Base-by-base conservation (phyloP, 257 asterid genomes). In the Solanum ossicruentum region DNA sequence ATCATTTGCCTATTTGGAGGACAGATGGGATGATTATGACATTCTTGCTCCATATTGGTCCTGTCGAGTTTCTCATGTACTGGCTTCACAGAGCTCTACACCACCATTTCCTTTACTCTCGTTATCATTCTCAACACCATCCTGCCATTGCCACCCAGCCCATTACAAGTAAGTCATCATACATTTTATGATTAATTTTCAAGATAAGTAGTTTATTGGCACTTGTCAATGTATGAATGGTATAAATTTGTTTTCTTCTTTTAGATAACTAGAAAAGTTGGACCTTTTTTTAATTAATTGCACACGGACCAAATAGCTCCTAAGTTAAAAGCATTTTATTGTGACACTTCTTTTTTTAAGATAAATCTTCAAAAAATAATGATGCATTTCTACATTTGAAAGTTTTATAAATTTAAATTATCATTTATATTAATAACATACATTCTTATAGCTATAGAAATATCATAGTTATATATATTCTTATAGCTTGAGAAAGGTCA, bases 71-170 rank as follows among this genome's bases (percentile, higher is more conserved):
- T 54, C 87, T 94, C 1, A 92, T 92, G 89, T 94, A 94, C 2
- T 94, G 98, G 97, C 91, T 94, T 21, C 97, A 94, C 79, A 86
- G 97, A 49, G 97, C 94, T 0, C 81, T 94, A 81, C 98, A 94
- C 88, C 97, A 94, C 82, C 98, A 94, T 57, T 94, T 41, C 52
- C 96, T 94, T 86, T 93, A 93, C 92, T 90, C 96, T 16, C 86
- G 98, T 69, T 94, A 92, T 81, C 98, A 94, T n/a, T 94, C 97
- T 3, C 98, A 94, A 87, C 98, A 94, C 85, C 98, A 94, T 8
- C 92, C 98, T 23, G 92, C 97, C 89, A 91, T 94, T 9, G 97
- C 86, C 86, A 91, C 95, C 7, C 94, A 94, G 91, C 98, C 97
- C 54, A 94, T 95, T 16, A 95, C 99, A 8, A 93, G 98, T 95